Evolutionary conservation across 805 yeast genomes (phyloP).

Genomic region (Soucietia sequanensis): DNA sequence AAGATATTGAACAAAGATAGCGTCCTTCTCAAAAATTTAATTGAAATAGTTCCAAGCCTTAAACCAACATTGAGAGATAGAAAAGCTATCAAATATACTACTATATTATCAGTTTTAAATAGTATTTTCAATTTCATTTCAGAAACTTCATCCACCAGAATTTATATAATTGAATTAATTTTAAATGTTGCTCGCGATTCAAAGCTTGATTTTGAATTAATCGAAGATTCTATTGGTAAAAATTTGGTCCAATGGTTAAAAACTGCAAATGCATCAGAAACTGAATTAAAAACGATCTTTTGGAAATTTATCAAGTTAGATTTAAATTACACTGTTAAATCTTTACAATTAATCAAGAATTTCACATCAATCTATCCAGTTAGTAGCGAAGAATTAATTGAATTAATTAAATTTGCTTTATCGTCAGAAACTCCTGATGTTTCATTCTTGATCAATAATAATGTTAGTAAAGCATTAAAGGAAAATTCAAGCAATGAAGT

Average conservation of each 20-base stretch:
- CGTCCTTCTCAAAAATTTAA: slow-evolving; percentile 24
- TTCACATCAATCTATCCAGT: slow-evolving; percentile 30
- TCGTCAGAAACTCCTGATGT: slow-evolving; percentile 37
- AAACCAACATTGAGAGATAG: slow-evolving; percentile 44
- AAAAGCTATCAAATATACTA: slow-evolving; percentile 40
- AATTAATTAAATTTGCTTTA: slow-evolving; percentile 36
- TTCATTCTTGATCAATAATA: slow-evolving; percentile 41
- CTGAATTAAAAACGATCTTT: slow-evolving; percentile 27
- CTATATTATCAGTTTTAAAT: slow-evolving; percentile 39
- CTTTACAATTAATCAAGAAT: slow-evolving; percentile 34
- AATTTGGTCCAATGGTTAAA: slow-evolving; percentile 37
- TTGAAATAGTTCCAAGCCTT: slow-evolving; percentile 31
- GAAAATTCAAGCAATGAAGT: slow-evolving; percentile 25
- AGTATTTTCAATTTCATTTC: slow-evolving; percentile 43
- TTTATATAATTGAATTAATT: slow-evolving; percentile 29
- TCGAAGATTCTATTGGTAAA: slow-evolving; percentile 34
- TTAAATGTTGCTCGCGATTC: slow-evolving; percentile 29
- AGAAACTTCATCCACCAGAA: slow-evolving; percentile 28
- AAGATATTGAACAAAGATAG: slow-evolving; percentile 23
- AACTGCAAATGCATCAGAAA: slow-evolving; percentile 28
- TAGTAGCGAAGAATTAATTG: slow-evolving; percentile 22
- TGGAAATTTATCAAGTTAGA: slow-evolving; percentile 41
- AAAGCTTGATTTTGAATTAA: slow-evolving; percentile 28
- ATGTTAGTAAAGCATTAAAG: slow-evolving; percentile 33
- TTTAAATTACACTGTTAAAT: slow-evolving; percentile 20